These are phyloP conservation scores for Aureobasidium sp. DNA, from an alignment of 2,329 filamentous ascomycete genomes.

Conservation along the genomic window DNA sequence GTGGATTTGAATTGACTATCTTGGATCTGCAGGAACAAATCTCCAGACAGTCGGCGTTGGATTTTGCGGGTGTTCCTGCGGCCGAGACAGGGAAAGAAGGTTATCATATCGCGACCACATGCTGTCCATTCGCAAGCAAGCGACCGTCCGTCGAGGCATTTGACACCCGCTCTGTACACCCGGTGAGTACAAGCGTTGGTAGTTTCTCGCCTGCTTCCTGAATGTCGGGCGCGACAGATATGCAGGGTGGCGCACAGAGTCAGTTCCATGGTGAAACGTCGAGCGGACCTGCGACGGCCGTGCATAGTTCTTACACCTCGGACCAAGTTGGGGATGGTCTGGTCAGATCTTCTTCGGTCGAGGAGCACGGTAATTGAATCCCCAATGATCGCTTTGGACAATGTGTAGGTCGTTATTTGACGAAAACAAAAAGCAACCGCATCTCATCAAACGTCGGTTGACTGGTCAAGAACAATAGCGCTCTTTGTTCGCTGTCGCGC, in stretches of 20 bases:
- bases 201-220: neutral
- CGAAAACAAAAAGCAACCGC: neutral
- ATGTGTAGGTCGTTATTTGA: neutral
- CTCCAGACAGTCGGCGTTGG: neutral
- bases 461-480: neutral
- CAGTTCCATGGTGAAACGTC: slow-evolving; percentile 12
- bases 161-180: neutral
- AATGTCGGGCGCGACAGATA: neutral
- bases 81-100: slow-evolving; percentile 7
- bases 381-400: slow-evolving; percentile 1
- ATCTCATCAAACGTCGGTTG: neutral
- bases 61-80: slow-evolving; percentile 2
- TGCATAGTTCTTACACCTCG: slow-evolving; percentile 5
- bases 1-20: neutral
- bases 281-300: slow-evolving; percentile 3
- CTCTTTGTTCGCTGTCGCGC: neutral
- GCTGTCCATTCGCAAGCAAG: neutral
- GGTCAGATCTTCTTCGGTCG: neutral
- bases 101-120: neutral
- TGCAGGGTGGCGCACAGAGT: slow-evolving; percentile 8
- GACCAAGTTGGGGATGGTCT: slow-evolving; percentile 1
- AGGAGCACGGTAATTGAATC: neutral
- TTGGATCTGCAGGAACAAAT: slow-evolving; percentile 2
- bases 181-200: slow-evolving; percentile 4
- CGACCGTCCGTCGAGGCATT: neutral